A percentile compares a stretch with the other conserved stretches of the same genome.
These are phyloP conservation scores for Pyricularia pennisetigena DNA, from an alignment of 2,329 filamentous ascomycete species.

Conservation along the genomic window DNA sequence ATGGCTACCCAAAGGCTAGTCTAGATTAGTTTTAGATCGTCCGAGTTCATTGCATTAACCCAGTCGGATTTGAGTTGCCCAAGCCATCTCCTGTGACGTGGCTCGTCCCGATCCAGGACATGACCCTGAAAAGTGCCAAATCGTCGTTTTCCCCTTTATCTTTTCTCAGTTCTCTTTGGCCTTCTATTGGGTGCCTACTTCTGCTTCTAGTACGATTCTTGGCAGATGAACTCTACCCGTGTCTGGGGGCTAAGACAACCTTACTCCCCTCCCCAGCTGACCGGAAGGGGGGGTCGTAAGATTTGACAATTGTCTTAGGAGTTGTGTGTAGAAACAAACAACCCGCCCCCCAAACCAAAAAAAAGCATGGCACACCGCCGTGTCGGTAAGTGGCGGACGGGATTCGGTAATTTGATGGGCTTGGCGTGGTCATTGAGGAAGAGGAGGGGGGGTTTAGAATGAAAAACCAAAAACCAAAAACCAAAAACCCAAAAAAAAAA, in stretches of 20 bases:
- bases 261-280: not conserved
- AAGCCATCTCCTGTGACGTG: not conserved
- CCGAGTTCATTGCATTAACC: not conserved
- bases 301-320: not conserved
- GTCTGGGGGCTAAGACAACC: not conserved
- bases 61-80: not conserved
- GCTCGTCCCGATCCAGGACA: not conserved
- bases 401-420: not conserved
- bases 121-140: not conserved
- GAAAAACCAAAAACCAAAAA: too few species aligned
- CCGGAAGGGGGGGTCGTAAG: too few species aligned
- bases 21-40: not conserved
- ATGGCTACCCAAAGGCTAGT: not conserved
- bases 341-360: too few species aligned
- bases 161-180: too few species aligned
- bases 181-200: too few species aligned
- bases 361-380: conserved; percentile 4
- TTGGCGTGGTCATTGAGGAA: not conserved
- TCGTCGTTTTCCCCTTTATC: not conserved
- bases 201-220: not conserved
- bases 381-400: not conserved
- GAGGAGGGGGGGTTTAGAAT: not conserved
- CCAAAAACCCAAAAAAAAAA: too few species aligned
- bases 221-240: not conserved
- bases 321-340: not conserved